These are phyloP conservation scores for Inga laurina DNA, from an alignment of 306 rosid species.

Conservation along the genomic window DNA sequence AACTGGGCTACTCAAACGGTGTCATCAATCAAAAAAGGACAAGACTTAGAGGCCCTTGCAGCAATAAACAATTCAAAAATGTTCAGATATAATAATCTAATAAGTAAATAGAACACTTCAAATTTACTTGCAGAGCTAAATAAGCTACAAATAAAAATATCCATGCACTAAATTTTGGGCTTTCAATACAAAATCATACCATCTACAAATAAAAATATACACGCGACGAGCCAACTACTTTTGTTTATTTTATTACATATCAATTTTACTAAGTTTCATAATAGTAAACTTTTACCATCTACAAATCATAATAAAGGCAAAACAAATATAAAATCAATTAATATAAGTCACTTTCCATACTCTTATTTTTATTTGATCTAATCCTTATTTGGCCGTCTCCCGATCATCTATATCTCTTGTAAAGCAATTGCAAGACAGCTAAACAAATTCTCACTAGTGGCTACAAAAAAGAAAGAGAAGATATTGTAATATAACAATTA, in stretches of 20 bases:
- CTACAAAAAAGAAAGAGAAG: no score
- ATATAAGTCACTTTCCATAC: no score
- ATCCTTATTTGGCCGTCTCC: no score
- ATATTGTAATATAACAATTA: no score
- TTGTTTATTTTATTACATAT: neutral
- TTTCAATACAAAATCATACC: neutral
- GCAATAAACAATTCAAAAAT: neutral
- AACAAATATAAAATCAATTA: no score
- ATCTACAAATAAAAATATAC: neutral
- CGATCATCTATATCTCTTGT: no score
- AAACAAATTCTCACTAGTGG: no score
- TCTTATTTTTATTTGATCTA: no score
- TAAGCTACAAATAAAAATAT: neutral
- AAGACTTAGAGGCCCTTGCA: neutral
- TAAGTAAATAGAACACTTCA: neutral
- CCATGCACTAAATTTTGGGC: neutral
- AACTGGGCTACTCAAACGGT: neutral
- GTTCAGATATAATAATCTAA: neutral
- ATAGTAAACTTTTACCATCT: no score
- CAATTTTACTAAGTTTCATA: neutral
- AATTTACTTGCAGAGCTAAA: neutral
- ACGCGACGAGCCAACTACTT: neutral
- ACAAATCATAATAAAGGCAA: no score
- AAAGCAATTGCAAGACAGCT: no score
- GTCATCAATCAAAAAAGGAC: neutral